Evolutionary conservation across 148 eudicot genomes (phyloP), one percentile per base, ranked within the genome.

Genomic region (Camellia granthamiana): DNA sequence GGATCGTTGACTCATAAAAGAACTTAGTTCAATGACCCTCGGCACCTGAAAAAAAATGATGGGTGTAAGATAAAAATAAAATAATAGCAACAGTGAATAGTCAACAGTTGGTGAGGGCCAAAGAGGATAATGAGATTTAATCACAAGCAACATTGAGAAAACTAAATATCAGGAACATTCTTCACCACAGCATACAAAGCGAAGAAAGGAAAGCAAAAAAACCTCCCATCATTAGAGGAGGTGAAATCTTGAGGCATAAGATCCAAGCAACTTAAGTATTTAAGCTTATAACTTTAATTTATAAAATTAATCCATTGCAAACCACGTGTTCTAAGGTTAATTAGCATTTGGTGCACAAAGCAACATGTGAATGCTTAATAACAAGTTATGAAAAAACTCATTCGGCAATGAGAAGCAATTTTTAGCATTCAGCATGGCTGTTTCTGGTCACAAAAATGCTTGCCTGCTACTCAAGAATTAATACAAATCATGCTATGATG

Each of bases 11-110:
- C n/a, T 68, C 55, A 61, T 44, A 44, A 21, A 47, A 68, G 74
- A 46, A 80, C 70, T 84, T 86, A 95, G 79, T 95, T 95, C 91
- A 95, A 78, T 65, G 98, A 93, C 61, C 98, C 98, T 73, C 98
- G 97, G 65, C 98, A 95, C 91, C 98, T 95, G 86, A 71, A 85
- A 82, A 70, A 30, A 58, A 23, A 79, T 51, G 72, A 66, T 30
- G 44, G 71, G 21, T n/a, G 69, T 69, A 44, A 64, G 79, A 81
- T 6, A 42, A 66, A 49, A 52, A 16, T 62, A 18, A 3, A n/a
- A 52, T 5, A 10, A 59, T 59, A 12, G 1, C 56, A 65, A 42
- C 66, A 65, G 13, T 1, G 51, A 38, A 56, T 30, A 73, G 46
- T 23, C 6, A 38, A 74, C 63, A 74, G 13, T 11, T 60, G 3